These are phyloP conservation scores for Chalciporus sp. DNA, from an alignment of 1,284 basidiomycete genomes.

Conservation along the genomic window DNA sequence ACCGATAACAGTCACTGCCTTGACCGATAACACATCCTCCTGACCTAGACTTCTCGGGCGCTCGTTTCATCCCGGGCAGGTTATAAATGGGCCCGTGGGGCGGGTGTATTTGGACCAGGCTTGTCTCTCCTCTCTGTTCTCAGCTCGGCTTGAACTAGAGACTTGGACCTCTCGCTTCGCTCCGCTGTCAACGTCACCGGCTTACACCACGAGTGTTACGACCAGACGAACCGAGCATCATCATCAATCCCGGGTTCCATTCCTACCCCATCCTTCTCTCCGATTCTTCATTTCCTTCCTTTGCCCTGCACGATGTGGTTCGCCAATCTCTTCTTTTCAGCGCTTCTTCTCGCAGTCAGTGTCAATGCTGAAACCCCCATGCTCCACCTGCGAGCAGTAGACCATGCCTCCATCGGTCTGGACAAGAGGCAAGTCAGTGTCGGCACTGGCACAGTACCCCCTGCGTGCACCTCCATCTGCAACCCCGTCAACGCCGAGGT, in stretches of 20 bases:
- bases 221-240: neutral
- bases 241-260: neutral
- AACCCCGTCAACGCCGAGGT: conserved; percentile 33
- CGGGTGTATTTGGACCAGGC: neutral
- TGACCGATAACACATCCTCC: neutral
- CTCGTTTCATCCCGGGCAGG: neutral
- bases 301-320: conserved; percentile 18
- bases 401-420: neutral
- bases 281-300: conserved; percentile 2
- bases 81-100: neutral
- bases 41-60: neutral
- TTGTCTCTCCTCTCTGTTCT: neutral
- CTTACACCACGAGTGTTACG: neutral
- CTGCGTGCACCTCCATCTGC: conserved; percentile 40
- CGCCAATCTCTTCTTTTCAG: neutral
- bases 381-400: neutral
- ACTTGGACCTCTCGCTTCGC: neutral
- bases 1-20: neutral
- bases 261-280: neutral
- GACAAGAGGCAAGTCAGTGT: conserved; percentile 20
- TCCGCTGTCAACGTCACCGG: no score
- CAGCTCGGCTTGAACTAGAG: neutral
- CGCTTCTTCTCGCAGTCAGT: conserved; percentile 8
- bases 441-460: conserved; percentile 25
- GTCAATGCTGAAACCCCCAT: conserved; percentile 4